Conservation (phyloP, 2,329 filamentous ascomycete species). For the Septoria linicola region DNA sequence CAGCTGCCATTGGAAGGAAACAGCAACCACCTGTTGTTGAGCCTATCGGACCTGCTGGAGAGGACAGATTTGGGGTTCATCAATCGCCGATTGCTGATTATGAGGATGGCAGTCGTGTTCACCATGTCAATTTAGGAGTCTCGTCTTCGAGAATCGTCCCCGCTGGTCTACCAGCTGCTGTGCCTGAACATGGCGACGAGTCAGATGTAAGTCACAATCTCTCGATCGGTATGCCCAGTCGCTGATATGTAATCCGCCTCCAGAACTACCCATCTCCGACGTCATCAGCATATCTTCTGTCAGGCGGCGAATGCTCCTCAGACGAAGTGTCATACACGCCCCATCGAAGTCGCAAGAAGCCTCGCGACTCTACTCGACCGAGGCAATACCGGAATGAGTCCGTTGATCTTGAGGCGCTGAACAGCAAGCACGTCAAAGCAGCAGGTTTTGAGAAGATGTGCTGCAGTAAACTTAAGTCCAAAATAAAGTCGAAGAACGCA, state of each 20-base stretch:
- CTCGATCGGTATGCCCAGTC: too few relatives aligned
- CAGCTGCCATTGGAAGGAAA: constrained; percentile 2
- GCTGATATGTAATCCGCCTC: neutral
- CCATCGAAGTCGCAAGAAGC: neutral
- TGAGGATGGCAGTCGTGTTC: neutral
- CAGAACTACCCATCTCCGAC: neutral
- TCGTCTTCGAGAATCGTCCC: constrained; percentile 8
- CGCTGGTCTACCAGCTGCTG: constrained; percentile 6
- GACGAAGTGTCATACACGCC: neutral
- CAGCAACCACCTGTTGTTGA: constrained; percentile 9
- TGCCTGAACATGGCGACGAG: constrained; percentile 4
- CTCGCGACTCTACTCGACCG: neutral
- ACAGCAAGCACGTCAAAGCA: constrained; percentile 9
- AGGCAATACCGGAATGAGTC: constrained; percentile 7
- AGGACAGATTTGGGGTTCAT: neutral
- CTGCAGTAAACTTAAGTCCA: neutral
- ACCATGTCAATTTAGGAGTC: neutral
- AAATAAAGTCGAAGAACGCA: neutral
- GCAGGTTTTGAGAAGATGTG: constrained; percentile 9
- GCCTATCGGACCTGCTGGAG: constrained; percentile 12
- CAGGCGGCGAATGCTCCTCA: neutral
- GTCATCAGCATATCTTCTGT: neutral
- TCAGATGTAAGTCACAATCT: neutral
- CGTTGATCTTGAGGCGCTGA: constrained; percentile 12
- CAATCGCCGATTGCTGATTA: neutral